phyloP scores from a whole-genome alignment of 345 rosid genomes.

The Bruguiera gymnorhiza region DNA sequence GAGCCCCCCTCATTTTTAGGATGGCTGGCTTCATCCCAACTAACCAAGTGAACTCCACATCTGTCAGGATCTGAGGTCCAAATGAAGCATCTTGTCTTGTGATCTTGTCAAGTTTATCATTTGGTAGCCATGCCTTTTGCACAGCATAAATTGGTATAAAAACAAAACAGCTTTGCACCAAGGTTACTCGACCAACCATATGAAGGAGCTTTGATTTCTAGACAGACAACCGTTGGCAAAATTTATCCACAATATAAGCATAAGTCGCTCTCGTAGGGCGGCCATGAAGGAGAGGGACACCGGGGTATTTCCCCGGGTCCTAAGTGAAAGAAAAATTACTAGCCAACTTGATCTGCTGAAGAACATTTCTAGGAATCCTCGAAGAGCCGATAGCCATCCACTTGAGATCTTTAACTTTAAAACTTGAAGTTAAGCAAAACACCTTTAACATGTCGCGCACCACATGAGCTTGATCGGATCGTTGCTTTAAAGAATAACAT shows the following conservation, averaged over 20 bases:
- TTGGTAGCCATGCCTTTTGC: neutral
- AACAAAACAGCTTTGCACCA: neutral
- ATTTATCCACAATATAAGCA: neutral
- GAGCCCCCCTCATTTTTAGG: neutral
- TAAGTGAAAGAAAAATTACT: neutral
- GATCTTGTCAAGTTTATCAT: neutral
- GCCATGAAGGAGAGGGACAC: neutral
- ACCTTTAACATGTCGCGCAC: neutral
- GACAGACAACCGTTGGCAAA: neutral
- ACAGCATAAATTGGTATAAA: neutral
- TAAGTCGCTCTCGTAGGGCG: neutral
- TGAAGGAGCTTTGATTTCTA: neutral
- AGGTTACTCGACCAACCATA: neutral
- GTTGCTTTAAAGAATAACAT: neutral
- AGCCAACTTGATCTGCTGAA: too few species aligned
- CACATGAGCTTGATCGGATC: rapidly evolving
- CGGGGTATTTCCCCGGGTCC: neutral
- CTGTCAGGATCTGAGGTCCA: neutral
- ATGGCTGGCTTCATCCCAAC: neutral
- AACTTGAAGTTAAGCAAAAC: too few species aligned
- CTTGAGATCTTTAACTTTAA: too few species aligned
- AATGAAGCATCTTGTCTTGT: neutral
- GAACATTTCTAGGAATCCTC: neutral
- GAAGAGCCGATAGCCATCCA: too few species aligned
- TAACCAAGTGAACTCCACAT: neutral